Conservation (phyloP, 208 protist species). For the Leishmania arabica region DNA sequence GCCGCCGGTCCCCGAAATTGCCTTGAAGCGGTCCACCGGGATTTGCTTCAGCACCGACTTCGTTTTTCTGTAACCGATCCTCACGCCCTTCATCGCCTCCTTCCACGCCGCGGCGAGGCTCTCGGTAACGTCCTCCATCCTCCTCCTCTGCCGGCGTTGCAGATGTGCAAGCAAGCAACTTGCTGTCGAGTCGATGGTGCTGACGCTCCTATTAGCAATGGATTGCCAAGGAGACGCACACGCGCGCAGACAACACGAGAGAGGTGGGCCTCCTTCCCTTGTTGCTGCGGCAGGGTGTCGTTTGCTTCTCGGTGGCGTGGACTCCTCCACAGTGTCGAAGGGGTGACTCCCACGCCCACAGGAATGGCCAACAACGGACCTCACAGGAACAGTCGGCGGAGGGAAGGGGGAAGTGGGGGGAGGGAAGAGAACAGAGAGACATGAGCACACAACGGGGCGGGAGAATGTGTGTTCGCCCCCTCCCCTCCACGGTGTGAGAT, state of each 20-base stretch:
- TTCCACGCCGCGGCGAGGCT: constrained; percentile 70
- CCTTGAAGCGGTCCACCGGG: constrained; percentile 48
- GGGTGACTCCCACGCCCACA: neutral
- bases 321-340: neutral
- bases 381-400: neutral
- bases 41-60: constrained; percentile 67
- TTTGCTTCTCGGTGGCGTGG: neutral
- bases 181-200: neutral
- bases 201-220: neutral
- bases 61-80: constrained; percentile 72
- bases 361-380: neutral
- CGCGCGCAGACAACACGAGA: neutral
- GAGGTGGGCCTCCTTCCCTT: neutral
- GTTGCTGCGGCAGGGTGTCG: neutral
- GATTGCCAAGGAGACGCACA: neutral
- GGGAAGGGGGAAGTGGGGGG: neutral
- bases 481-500: neutral
- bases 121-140: constrained; percentile 78
- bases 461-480: neutral
- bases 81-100: constrained; percentile 69
- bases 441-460: neutral
- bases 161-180: neutral
- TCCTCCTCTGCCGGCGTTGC: neutral
- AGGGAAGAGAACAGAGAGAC: neutral
- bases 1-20: constrained; percentile 25